Evolutionary conservation across 768 basidiomycete genomes (phyloP).

Genomic region (Suillus discolor): DNA sequence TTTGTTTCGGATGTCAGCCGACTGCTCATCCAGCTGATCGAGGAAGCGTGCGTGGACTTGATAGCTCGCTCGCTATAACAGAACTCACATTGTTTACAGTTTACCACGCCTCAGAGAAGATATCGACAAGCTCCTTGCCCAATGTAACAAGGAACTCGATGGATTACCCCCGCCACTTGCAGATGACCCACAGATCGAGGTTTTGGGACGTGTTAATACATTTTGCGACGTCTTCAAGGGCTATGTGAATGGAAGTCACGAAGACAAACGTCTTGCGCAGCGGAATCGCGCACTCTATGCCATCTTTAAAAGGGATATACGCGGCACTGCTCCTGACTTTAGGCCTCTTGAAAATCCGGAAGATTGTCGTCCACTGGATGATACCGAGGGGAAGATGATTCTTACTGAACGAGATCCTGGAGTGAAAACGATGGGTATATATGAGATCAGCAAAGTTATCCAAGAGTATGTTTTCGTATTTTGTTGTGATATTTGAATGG

Average conservation of each 20-base stretch:
- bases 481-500: background rate
- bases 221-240: conserved; percentile 34
- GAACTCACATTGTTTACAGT: conserved; percentile 15
- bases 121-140: conserved; percentile 25
- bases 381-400: conserved; percentile 14
- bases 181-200: conserved; percentile 39
- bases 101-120: conserved; percentile 34
- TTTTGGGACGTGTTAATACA: conserved; percentile 36
- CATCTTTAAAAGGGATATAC: conserved; percentile 34
- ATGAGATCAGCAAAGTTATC: conserved; percentile 38
- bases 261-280: conserved; percentile 32
- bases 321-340: conserved; percentile 40
- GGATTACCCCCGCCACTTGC: conserved; percentile 32
- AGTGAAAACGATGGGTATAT: conserved; percentile 20
- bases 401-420: conserved; percentile 19
- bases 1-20: conserved; percentile 38
- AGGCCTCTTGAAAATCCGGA: conserved; percentile 20
- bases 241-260: conserved; percentile 30
- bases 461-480: conserved; percentile 24
- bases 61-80: background rate
- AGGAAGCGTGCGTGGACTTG: conserved; percentile 23
- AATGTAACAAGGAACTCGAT: conserved; percentile 27
- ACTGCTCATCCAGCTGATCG: conserved; percentile 39
- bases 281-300: conserved; percentile 30
- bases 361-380: conserved; percentile 13